Evolutionary conservation across 139 green algal genomes (phyloP), one percentile per base, ranked within the genome.

Genomic region (Ettlia oleoabundans): DNA sequence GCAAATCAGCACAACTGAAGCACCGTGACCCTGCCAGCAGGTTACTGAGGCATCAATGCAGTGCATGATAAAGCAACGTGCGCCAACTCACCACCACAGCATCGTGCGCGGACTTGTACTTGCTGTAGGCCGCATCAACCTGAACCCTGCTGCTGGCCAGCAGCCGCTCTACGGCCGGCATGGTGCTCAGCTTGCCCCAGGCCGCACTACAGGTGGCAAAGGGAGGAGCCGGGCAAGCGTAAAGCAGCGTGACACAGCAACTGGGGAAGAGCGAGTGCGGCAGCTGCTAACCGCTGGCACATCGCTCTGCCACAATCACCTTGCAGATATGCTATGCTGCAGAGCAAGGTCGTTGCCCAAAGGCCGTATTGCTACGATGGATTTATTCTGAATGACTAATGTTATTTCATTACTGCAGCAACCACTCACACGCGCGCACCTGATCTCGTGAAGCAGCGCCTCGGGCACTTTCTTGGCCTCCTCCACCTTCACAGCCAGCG

Each of bases 401-500:
- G n/a, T n/a, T n/a, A n/a, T n/a, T n/a, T n/a, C n/a, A n/a, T n/a
- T n/a, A n/a, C n/a, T n/a, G n/a, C n/a, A n/a, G n/a, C n/a, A n/a
- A n/a, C 28, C 37, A 32, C 30, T 26, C 5, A 30, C 19, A 3
- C 24, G 5, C 26, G 4, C 41, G 5, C 71, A 80, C 73, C 43
- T 70, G 64, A 83, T 75, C 33, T 75, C 64, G 18, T 42, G 42
- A 43, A 83, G 22, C n/a, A 75, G 35, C 55, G n/a, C 33, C 32
- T 58, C 68, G 4, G 81, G 81, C 52, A 85, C 61, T 51, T 75
- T 40, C 58, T 83, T 83, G 4, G 86, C 86, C 21, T 89, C 81
- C 55, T 84, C 76, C 63, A 89, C 81, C 47, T 33, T 37, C 26
- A 40, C 33, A 21, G 69, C 9, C 28, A 89, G 75, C 8, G 65